phyloP scores from a whole-genome alignment of 139 green algal species.

The Marvania coccoides region DNA sequence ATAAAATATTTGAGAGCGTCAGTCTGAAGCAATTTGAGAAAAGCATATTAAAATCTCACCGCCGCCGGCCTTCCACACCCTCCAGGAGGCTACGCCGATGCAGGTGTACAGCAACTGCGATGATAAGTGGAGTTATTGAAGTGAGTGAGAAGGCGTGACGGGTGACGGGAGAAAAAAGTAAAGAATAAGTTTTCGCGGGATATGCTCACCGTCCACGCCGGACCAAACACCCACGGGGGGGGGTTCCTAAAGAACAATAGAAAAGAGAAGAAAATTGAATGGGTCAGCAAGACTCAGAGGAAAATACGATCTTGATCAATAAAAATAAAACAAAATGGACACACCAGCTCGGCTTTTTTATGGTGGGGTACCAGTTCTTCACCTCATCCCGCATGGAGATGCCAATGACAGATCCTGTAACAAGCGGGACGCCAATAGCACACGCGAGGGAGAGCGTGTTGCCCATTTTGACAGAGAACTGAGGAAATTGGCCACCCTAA shows the following conservation, averaged over 20 bases:
- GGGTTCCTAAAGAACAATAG: constrained; percentile 35
- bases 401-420: constrained; percentile 19
- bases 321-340: too few relatives aligned
- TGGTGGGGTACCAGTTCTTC: constrained; percentile 32
- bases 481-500: not conserved
- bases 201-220: constrained; percentile 24
- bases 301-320: not conserved
- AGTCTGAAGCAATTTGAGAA: too few relatives aligned
- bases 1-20: too few relatives aligned
- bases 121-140: not conserved
- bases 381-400: constrained; percentile 26
- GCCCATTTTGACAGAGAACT: constrained; percentile 8
- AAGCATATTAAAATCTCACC: not conserved
- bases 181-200: too few relatives aligned
- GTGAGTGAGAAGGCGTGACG: too few relatives aligned
- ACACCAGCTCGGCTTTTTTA: constrained; percentile 35
- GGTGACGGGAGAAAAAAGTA: too few relatives aligned
- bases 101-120: constrained; percentile 21
- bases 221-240: constrained; percentile 41
- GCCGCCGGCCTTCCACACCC: constrained; percentile 19
- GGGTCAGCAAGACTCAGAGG: not conserved
- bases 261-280: not conserved
- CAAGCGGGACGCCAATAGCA: constrained; percentile 26
- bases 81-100: constrained; percentile 25
- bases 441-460: constrained; percentile 13